phyloP scores from a whole-genome alignment of 495 filamentous ascomycete genomes.

The Penicillium mononematosum region DNA sequence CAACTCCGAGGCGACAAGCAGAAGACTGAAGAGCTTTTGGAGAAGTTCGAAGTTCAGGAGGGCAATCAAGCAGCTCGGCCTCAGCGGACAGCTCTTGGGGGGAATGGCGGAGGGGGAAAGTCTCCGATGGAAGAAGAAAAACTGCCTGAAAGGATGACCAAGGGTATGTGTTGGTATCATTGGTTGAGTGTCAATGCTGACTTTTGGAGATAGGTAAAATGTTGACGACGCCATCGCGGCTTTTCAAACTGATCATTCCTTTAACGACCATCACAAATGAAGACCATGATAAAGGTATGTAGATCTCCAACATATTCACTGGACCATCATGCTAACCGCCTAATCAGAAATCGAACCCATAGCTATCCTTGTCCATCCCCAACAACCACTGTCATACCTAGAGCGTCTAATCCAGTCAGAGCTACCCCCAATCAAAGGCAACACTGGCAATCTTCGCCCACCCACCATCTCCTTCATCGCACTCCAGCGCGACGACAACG shows the following conservation, averaged over 20 bases:
- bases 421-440: conserved; percentile 63
- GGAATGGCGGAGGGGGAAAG: conserved; percentile 4
- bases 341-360: conserved; percentile 71
- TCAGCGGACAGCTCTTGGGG: conserved; percentile 11
- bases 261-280: conserved; percentile 62
- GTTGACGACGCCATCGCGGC: conserved; percentile 82
- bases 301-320: conserved; percentile 30
- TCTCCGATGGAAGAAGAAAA: conserved; percentile 51
- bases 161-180: conserved; percentile 46
- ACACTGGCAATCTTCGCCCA: conserved; percentile 61
- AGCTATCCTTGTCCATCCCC: conserved; percentile 84
- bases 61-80: conserved; percentile 13
- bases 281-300: conserved; percentile 47
- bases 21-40: conserved; percentile 25
- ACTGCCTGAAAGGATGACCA: conserved; percentile 56
- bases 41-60: conserved; percentile 17
- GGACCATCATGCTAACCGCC: conserved; percentile 33
- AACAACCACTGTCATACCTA: conserved; percentile 90
- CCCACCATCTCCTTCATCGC: conserved; percentile 79
- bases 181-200: conserved; percentile 4
- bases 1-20: conserved; percentile 21
- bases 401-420: conserved; percentile 90
- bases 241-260: conserved; percentile 86
- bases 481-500: conserved; percentile 65
- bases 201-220: conserved; percentile 64